Base-by-base conservation (phyloP, 768 basidiomycete species). In the Obba rivulosa region DNA sequence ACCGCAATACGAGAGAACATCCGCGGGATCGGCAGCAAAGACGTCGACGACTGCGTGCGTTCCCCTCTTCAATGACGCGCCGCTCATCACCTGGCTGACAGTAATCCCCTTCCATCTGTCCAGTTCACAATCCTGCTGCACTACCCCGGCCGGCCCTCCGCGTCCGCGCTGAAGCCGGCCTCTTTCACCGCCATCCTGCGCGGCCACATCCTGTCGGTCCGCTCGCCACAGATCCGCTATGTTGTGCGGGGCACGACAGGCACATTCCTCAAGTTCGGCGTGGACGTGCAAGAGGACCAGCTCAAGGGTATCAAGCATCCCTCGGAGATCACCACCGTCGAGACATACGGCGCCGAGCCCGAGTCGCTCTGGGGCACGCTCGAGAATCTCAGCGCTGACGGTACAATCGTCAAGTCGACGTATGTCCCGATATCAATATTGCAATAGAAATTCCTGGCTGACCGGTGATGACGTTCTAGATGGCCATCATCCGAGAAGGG, bases 231-330 rank as follows among this genome's bases (percentile, higher is more conserved):
- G 63, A 65, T 84, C 20, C 81, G 90, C 18, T 95, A 79, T 63
- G 59, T 77, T 36, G 75, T 91, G 51, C 81, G 84, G 45, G 88
- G 89, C 36, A 80, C 80, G 20, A 73, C 75, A 51, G 89, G 87
- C 22, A 77, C 81, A 2, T 92, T 77, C 66, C 70, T 75, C 49
- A 93, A 95, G 65, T 77, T 74, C 58, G 89, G 89, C 4, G 62
- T 88, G 18, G 90, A 92, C 63, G 67, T 80, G 2, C 90, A 93
- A 61, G 91, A 92, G 66, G 80, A 81, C 44, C 83, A 87, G 54
- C 75, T 91, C 43, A 82, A 81, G 59, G 71, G 62, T 10, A 77
- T 82, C 43, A 58, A 74, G 8, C 64, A 68, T 4, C 77, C 79
- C 21, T 62, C 58, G 14, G 69, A 64, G 10, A 78, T 61, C 39